These are phyloP conservation scores for Macrotyloma uniflorum DNA, from an alignment of 306 rosid species.

Conservation along the genomic window DNA sequence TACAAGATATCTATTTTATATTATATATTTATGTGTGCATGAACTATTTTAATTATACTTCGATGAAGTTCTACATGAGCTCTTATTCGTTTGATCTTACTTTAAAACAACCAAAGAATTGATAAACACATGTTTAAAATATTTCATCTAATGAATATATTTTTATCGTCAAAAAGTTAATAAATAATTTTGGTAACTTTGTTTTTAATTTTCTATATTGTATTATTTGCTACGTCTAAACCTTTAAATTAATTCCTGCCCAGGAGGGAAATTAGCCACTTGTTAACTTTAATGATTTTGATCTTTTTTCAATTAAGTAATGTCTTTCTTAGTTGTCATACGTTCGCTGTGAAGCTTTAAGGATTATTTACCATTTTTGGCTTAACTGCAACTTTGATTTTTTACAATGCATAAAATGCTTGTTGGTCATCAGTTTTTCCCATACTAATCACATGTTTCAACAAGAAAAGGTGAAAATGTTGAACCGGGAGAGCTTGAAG, in stretches of 20 bases:
- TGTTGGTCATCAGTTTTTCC: not conserved
- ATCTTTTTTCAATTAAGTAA: not conserved
- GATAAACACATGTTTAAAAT: not conserved
- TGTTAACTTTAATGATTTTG: not conserved
- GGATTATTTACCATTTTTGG: not conserved
- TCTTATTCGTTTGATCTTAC: not conserved
- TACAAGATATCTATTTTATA: not conserved
- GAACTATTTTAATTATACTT: not conserved
- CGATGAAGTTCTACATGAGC: not conserved
- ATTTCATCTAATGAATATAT: not conserved
- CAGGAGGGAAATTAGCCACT: not conserved
- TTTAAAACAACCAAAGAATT: slow-evolving; percentile 1
- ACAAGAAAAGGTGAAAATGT: slow-evolving; percentile 81
- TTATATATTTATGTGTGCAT: not conserved
- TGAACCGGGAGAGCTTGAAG: slow-evolving; percentile 88
- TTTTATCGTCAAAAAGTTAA: not conserved
- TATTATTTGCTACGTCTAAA: not conserved
- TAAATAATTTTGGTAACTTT: not conserved
- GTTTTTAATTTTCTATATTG: slow-evolving; percentile 7
- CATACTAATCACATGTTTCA: slow-evolving; percentile 37
- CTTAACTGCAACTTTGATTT: not conserved
- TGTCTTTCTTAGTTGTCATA: not conserved
- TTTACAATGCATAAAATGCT: slow-evolving; percentile 1
- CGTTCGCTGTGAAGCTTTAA: not conserved
- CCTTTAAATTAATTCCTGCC: not conserved